Evolutionary conservation across 2,329 filamentous ascomycete genomes (phyloP).

Genomic region (Alternaria arborescens): DNA sequence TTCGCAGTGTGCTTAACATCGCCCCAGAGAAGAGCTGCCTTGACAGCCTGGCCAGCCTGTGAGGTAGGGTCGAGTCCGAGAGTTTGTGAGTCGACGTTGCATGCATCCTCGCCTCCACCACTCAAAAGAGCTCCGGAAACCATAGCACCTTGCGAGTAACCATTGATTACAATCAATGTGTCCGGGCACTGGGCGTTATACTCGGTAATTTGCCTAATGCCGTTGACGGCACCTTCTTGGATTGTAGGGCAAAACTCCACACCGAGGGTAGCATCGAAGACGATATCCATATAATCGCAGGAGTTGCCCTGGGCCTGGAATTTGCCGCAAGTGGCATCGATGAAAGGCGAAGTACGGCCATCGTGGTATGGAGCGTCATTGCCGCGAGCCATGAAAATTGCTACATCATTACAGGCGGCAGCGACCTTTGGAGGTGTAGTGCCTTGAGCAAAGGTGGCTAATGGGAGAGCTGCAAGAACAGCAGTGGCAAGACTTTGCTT

Average conservation of each 20-base stretch:
- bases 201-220: constrained; percentile 15
- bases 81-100: constrained; percentile 9
- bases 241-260: constrained; percentile 12
- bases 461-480: constrained; percentile 13
- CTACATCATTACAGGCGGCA: constrained; percentile 14
- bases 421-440: constrained; percentile 12
- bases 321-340: constrained; percentile 10
- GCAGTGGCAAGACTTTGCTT: constrained; percentile 14
- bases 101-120: constrained; percentile 13
- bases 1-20: constrained; percentile 17
- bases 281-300: constrained; percentile 14
- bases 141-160: constrained; percentile 17
- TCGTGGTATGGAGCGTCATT: constrained; percentile 16
- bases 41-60: constrained; percentile 11
- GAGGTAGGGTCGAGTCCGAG: constrained; percentile 7
- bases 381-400: constrained; percentile 16
- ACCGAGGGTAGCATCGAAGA: constrained; percentile 14
- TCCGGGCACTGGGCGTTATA: constrained; percentile 14
- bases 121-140: constrained; percentile 11
- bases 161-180: constrained; percentile 11
- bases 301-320: constrained; percentile 13
- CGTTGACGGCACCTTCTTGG: constrained; percentile 13
- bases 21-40: constrained; percentile 12
- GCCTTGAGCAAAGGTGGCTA: constrained; percentile 8
- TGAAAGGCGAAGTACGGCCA: constrained; percentile 12